Conservation (phyloP, 495 filamentous ascomycete species). For the Clavariopsis aquatica region DNA sequence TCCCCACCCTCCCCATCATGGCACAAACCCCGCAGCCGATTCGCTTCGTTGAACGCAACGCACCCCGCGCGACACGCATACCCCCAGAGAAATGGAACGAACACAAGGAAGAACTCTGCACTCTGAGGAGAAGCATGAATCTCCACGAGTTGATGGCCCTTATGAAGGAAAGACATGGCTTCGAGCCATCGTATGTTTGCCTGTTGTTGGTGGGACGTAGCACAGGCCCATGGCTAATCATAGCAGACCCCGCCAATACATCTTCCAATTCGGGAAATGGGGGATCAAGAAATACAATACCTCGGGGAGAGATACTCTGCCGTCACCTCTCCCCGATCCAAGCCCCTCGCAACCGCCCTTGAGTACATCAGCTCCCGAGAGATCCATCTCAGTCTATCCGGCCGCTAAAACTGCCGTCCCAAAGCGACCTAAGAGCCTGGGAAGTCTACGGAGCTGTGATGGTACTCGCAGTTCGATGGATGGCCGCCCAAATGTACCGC, state of each 20-base stretch:
- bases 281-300: conserved; percentile 19
- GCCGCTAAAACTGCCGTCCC: neutral
- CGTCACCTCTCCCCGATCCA: neutral
- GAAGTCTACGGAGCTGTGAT: conserved; percentile 16
- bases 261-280: conserved; percentile 17
- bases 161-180: conserved; percentile 14
- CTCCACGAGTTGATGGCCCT: conserved; percentile 8
- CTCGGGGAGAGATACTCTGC: neutral
- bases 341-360: neutral
- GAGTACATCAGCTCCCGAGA: conserved; percentile 5
- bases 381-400: neutral
- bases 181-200: conserved; percentile 26
- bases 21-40: neutral
- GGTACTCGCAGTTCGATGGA: conserved; percentile 11
- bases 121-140: conserved; percentile 3
- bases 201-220: neutral
- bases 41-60: conserved; percentile 9
- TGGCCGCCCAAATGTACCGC: conserved; percentile 18
- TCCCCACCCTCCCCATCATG: neutral
- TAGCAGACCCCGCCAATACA: conserved; percentile 13
- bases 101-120: conserved; percentile 16
- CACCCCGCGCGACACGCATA: conserved; percentile 8
- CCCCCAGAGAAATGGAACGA: conserved; percentile 13
- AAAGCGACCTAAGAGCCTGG: conserved; percentile 28
- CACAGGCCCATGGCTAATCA: neutral